These are phyloP conservation scores for Agarophyton chilense DNA, from an alignment of 23 red algal genomes.

Conservation along the genomic window DNA sequence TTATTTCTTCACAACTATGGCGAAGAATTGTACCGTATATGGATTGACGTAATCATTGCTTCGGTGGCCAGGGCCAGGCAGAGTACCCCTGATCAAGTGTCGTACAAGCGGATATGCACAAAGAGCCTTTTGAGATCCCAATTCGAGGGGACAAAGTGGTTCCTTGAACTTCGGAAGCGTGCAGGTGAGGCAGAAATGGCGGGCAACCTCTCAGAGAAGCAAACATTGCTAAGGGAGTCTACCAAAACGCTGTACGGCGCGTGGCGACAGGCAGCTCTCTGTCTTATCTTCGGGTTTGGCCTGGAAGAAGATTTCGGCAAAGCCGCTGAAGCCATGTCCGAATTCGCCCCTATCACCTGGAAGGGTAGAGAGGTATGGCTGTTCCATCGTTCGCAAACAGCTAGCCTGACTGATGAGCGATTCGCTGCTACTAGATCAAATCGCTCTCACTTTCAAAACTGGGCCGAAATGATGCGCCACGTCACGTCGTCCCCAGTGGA, in stretches of 20 bases:
- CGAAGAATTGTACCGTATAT: constrained; percentile 15
- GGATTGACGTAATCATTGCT: constrained; percentile 2
- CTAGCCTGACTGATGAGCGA: background rate
- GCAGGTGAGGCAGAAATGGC: constrained; percentile 6
- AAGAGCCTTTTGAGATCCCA: background rate
- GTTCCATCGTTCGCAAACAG: constrained; percentile 18
- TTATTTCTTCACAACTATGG: constrained; percentile 44
- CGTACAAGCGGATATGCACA: background rate
- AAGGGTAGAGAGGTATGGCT: constrained; percentile 20
- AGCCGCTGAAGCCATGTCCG: background rate
- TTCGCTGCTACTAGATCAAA: constrained; percentile 4
- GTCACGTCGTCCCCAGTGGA: constrained; percentile 42
- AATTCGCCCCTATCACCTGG: constrained; percentile 25
- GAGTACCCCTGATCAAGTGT: background rate
- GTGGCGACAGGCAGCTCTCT: constrained; percentile 58
- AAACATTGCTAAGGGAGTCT: background rate
- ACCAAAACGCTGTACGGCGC: constrained; percentile 42
- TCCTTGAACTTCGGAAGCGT: background rate
- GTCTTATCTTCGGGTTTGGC: constrained; percentile 43
- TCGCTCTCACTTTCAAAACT: background rate
- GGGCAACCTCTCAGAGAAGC: background rate
- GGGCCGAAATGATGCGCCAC: constrained; percentile 20
- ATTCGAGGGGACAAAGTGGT: constrained; percentile 31
- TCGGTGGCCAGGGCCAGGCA: constrained; percentile 26
- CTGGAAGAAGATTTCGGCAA: background rate